Base-by-base conservation (phyloP, 352 stramenopile genomes). In the Globisporangium mamillatum region DNA sequence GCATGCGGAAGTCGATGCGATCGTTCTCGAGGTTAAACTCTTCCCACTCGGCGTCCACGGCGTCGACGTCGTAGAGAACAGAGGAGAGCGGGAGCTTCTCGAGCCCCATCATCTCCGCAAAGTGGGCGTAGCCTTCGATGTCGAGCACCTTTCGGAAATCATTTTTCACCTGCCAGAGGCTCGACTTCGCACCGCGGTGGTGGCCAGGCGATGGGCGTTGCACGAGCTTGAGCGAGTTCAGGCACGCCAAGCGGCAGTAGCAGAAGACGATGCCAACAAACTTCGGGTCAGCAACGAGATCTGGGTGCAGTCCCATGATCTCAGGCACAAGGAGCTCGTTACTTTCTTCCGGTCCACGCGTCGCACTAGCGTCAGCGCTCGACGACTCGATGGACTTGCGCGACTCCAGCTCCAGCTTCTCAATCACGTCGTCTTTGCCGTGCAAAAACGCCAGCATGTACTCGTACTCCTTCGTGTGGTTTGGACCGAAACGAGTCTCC, bases 1-100 rank as follows among this genome's bases (percentile, higher is more conserved):
- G 75, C 77, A 90, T 90, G 48, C 84, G 81, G 65, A 95, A 95
- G 77, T 95, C 88, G 61, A 93, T 93, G 60, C 86, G 84, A 64
- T 95, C 86, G 66, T 91, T 92, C 68, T 95, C 88, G 46, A 95
- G 67, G 53, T 93, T 94, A 67, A 92, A 90, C 65, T 90, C 84
- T 55, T 91, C 83, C 88, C 88, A 95, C 71, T 95, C 88, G n/a
- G 84, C 78, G 61, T 95, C 87, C 32, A 91, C 71, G 0, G 72
- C 64, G 52, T 84, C 76, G n/a, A 75, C 75, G 20, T 72, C 56
- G 41, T 63, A 71, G 22, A 62, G 46, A 16, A 50, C 54, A 0
- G 58, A 60, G 0, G 53, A 63, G 1, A 57, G 38, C 7, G 69
- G 59, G 22, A 77, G 68, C 64, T 76, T 78, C 36, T 92, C 82